Conservation (phyloP, 2,329 filamentous ascomycete species). For the Thelonectria blattea region DNA sequence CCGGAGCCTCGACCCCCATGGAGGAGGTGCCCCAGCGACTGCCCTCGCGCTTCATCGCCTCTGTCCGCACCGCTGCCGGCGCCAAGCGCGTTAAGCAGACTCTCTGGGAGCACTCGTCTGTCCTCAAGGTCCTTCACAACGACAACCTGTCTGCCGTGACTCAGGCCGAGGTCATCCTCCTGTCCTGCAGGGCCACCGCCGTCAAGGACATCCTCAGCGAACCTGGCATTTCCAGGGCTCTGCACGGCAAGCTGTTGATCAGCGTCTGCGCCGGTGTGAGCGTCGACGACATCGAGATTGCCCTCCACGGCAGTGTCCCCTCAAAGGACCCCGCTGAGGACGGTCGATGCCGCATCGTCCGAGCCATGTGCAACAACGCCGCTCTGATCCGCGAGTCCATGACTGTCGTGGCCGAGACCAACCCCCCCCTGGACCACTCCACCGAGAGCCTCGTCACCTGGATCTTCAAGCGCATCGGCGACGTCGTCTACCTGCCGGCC, state of each 20-base stretch:
- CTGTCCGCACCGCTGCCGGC: conserved; percentile 73
- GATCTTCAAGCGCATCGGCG: conserved; percentile 78
- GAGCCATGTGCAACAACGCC: conserved; percentile 87
- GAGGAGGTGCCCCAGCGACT: conserved; percentile 62
- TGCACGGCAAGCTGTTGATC: conserved; percentile 81
- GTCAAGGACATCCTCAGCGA: conserved; percentile 71
- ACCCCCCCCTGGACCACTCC: conserved; percentile 61
- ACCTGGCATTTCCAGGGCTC: conserved; percentile 72
- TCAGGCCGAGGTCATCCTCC: conserved; percentile 74
- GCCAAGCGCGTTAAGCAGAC: conserved; percentile 71
- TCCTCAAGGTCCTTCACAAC: conserved; percentile 71
- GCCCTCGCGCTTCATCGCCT: conserved; percentile 80
- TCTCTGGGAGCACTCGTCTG: conserved; percentile 66
- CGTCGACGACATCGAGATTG: conserved; percentile 68
- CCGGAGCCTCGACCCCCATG: conserved; percentile 51
- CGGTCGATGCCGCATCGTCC: conserved; percentile 68
- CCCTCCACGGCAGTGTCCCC: conserved; percentile 63
- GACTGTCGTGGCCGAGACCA: conserved; percentile 75
- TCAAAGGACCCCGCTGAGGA: conserved; percentile 53
- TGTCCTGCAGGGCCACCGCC: conserved; percentile 83
- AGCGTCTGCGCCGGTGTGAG: conserved; percentile 82
- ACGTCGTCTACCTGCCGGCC: conserved; percentile 71
- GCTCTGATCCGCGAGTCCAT: conserved; percentile 80
- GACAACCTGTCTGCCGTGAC: conserved; percentile 72
- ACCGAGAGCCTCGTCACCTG: conserved; percentile 68